These are phyloP conservation scores for Saccharomycopsis hybrid DNA, from an alignment of 1,139 yeast species.

Conservation along the genomic window DNA sequence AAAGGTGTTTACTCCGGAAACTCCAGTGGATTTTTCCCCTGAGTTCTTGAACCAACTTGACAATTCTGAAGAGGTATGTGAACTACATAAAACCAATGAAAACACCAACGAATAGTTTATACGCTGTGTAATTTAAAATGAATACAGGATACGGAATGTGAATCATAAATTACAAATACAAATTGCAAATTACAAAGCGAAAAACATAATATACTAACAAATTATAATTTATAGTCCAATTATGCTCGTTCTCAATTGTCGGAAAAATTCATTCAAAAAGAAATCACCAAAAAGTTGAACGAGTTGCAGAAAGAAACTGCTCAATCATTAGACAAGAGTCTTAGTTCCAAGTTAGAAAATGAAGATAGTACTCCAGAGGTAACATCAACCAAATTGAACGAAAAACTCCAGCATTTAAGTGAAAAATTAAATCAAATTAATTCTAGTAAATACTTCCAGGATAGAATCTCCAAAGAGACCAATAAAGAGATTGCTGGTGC, in stretches of 20 bases:
- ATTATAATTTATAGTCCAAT: constrained; percentile 41
- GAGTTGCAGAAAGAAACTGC: constrained; percentile 56
- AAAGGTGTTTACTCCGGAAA: constrained; percentile 59
- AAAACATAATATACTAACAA: neutral
- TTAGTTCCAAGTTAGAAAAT: constrained; percentile 38
- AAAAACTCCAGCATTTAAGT: constrained; percentile 36
- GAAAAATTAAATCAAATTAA: constrained; percentile 27
- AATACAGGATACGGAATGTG: no score
- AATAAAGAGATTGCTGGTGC: constrained; percentile 37
- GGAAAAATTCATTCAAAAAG: constrained; percentile 70
- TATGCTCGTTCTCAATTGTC: constrained; percentile 76
- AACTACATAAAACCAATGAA: neutral
- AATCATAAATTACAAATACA: no score
- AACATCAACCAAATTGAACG: constrained; percentile 28
- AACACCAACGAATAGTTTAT: no score
- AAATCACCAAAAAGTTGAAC: constrained; percentile 61
- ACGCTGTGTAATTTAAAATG: no score
- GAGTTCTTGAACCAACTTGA: constrained; percentile 67
- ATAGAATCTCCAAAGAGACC: constrained; percentile 29
- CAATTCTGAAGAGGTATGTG: constrained; percentile 53
- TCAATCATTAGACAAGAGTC: constrained; percentile 45
- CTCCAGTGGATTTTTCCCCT: constrained; percentile 72
- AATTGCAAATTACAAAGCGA: no score
- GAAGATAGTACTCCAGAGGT: constrained; percentile 29
- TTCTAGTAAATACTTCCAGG: constrained; percentile 16